These are phyloP conservation scores for Coelastrella sp. DNA, from an alignment of 139 green algal genomes.

Conservation along the genomic window DNA sequence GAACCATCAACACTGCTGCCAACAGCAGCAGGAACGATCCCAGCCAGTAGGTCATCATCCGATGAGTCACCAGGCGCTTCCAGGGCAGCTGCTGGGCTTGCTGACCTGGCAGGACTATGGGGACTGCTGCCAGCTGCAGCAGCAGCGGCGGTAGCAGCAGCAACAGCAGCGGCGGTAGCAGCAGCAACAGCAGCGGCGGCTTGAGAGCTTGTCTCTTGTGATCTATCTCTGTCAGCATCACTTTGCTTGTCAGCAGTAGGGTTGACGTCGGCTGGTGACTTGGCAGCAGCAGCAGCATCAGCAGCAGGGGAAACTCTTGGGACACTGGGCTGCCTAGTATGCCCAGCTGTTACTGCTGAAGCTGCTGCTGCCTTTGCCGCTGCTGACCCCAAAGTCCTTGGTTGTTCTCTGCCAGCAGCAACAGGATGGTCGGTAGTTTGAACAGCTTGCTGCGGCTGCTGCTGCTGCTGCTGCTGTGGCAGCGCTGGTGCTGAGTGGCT, in stretches of 20 bases:
- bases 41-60: background rate
- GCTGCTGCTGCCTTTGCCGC: background rate
- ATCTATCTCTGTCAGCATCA: background rate
- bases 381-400: background rate
- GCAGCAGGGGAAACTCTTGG: too few species aligned
- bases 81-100: background rate
- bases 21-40: background rate
- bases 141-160: background rate
- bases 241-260: background rate
- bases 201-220: background rate
- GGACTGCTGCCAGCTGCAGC: background rate
- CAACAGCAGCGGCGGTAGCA: too few species aligned
- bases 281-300: background rate
- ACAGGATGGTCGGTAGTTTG: background rate
- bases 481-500: background rate
- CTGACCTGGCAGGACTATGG: background rate
- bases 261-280: background rate
- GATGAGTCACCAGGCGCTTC: background rate
- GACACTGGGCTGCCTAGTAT: background rate
- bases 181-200: too few species aligned
- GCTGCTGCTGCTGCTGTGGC: background rate
- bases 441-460: background rate
- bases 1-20: background rate
- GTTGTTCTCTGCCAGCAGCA: background rate
- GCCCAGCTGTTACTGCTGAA: background rate